Conservation (phyloP, 495 filamentous ascomycete genomes). For the Chaetomium fimeti region DNA sequence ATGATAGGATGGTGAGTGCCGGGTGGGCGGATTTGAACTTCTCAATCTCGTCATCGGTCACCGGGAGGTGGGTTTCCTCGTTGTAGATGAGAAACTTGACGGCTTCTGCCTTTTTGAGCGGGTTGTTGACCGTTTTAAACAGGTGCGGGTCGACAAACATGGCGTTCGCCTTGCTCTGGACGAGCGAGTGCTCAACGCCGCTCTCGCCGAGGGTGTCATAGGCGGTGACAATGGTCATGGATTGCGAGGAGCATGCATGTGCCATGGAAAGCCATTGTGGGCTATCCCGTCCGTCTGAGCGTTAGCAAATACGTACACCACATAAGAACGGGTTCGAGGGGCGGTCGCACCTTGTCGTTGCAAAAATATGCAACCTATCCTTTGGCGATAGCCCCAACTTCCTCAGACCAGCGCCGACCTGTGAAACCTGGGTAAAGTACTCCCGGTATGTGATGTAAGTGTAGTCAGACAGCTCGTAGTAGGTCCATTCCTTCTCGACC, state of each 20-base stretch:
- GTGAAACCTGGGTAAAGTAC: constrained; percentile 53
- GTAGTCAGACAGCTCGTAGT: constrained; percentile 63
- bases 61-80: constrained; percentile 39
- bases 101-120: constrained; percentile 44
- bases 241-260: constrained; percentile 78
- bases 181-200: constrained; percentile 60
- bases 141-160: constrained; percentile 64
- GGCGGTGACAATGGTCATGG: constrained; percentile 90
- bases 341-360: constrained; percentile 50
- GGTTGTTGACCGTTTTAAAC: constrained; percentile 46
- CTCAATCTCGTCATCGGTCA: constrained; percentile 42
- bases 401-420: constrained; percentile 57
- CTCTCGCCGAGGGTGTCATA: constrained; percentile 70
- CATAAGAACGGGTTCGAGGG: not conserved
- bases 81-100: constrained; percentile 51
- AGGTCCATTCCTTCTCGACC: constrained; percentile 67
- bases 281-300: constrained; percentile 26
- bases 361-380: constrained; percentile 61
- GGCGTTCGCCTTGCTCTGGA: constrained; percentile 58
- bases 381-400: constrained; percentile 53
- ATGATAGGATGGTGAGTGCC: constrained; percentile 43
- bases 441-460: constrained; percentile 60
- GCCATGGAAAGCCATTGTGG: constrained; percentile 55
- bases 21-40: constrained; percentile 45
- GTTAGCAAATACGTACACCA: not conserved